These are phyloP conservation scores for Suhomyces atakaporum DNA, from an alignment of 1,139 yeast species.

Conservation along the genomic window DNA sequence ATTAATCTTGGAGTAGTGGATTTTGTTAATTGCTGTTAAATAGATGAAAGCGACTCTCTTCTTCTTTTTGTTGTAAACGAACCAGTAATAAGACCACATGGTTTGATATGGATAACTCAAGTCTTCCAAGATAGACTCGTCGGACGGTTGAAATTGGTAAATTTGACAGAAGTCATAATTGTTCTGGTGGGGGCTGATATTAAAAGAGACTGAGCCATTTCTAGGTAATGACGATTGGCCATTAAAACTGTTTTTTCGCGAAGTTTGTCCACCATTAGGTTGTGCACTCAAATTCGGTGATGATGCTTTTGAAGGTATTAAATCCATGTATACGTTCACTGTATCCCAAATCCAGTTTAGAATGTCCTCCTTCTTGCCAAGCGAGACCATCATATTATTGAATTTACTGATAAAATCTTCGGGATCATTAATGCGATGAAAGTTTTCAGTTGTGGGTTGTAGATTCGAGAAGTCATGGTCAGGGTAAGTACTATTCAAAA, in stretches of 20 bases:
- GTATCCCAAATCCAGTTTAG: conserved; percentile 84
- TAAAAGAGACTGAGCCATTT: conserved; percentile 7
- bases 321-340: conserved; percentile 79
- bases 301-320: conserved; percentile 40
- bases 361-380: conserved; percentile 62
- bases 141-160: conserved; percentile 78
- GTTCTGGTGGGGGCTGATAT: conserved; percentile 7
- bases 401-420: conserved; percentile 68
- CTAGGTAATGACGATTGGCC: conserved; percentile 14
- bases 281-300: conserved; percentile 23
- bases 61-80: conserved; percentile 84
- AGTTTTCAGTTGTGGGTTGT: conserved; percentile 80
- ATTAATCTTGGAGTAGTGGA: conserved; percentile 41
- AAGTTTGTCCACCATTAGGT: conserved; percentile 16
- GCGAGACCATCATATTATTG: conserved; percentile 75
- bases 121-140: conserved; percentile 72
- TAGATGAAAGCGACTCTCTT: conserved; percentile 89
- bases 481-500: conserved; percentile 88
- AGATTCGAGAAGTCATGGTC: conserved; percentile 90
- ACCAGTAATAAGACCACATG: conserved; percentile 92
- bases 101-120: conserved; percentile 68
- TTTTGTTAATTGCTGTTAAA: conserved; percentile 45
- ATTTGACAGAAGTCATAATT: conserved; percentile 62
- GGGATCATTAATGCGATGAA: conserved; percentile 44
- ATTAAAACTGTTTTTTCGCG: conserved; percentile 31